phyloP scores from a whole-genome alignment of 352 stramenopile genomes.

The Globisporangium acanthophoron region DNA sequence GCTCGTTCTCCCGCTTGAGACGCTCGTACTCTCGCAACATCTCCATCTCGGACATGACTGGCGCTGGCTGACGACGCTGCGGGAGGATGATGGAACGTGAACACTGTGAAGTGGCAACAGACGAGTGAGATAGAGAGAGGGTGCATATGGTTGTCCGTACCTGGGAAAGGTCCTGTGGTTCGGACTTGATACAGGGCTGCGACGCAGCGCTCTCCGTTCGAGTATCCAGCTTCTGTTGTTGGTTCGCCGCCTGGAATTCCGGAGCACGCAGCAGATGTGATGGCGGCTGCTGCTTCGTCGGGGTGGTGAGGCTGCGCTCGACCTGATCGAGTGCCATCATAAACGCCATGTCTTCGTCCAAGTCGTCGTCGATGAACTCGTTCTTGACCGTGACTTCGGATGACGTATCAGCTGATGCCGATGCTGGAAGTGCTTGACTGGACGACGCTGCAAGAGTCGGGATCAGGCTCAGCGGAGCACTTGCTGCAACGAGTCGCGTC shows the following conservation, averaged over 20 bases:
- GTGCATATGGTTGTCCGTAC: not conserved
- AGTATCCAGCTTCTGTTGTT: not conserved
- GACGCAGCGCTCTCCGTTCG: not conserved
- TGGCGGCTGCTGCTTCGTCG: conserved; percentile 15
- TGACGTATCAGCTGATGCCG: too few relatives aligned
- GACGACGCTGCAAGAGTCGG: too few relatives aligned
- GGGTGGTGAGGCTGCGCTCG: conserved; percentile 35
- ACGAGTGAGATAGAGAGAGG: not conserved
- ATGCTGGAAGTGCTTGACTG: not conserved
- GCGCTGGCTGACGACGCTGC: not conserved
- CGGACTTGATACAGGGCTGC: conserved; percentile 1
- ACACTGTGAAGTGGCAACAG: not conserved
- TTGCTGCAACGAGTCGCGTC: too few relatives aligned
- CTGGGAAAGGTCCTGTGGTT: not conserved
- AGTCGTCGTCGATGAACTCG: conserved; percentile 58
- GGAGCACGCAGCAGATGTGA: not conserved
- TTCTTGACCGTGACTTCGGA: conserved; percentile 14
- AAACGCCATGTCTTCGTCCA: conserved; percentile 63
- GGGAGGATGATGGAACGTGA: not conserved
- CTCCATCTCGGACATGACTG: conserved; percentile 18
- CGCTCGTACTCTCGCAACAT: conserved; percentile 59
- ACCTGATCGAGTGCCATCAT: conserved; percentile 60
- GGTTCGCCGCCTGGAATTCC: not conserved
- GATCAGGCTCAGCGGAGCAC: too few relatives aligned
- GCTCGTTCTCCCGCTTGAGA: conserved; percentile 60